These are phyloP conservation scores for Candida coleopterorum DNA, from an alignment of 805 yeast genomes.

Conservation along the genomic window DNA sequence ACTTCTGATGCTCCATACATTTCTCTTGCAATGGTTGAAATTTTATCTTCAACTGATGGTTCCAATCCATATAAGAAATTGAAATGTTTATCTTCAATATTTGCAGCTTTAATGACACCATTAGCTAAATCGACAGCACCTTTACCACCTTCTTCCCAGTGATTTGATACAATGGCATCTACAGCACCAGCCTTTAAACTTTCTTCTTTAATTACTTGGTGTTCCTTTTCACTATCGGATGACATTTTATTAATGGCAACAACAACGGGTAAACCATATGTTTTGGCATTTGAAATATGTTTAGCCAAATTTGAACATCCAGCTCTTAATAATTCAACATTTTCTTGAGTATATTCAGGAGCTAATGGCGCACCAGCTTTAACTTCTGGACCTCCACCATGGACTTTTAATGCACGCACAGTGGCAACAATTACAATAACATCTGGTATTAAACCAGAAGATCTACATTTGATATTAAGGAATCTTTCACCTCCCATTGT, in stretches of 20 bases:
- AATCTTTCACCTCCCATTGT: conserved; percentile 92
- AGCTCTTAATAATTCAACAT: conserved; percentile 58
- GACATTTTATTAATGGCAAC: conserved; percentile 80
- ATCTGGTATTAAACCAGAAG: conserved; percentile 76
- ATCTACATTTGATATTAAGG: conserved; percentile 74
- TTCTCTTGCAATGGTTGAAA: conserved; percentile 61
- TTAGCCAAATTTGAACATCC: conserved; percentile 76
- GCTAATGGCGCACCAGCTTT: conserved; percentile 82
- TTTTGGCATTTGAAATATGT: conserved; percentile 68
- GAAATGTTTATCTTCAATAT: conserved; percentile 39
- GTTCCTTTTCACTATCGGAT: conserved; percentile 65
- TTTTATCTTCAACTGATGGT: conserved; percentile 63
- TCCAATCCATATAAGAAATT: conserved; percentile 57
- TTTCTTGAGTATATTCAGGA: conserved; percentile 65
- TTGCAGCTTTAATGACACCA: conserved; percentile 61
- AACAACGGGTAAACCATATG: conserved; percentile 73
- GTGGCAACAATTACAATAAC: conserved; percentile 80
- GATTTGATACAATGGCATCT: conserved; percentile 77
- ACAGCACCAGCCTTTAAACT: conserved; percentile 74
- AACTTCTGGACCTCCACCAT: conserved; percentile 87
- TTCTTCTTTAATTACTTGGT: conserved; percentile 60
- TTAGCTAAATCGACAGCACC: conserved; percentile 75
- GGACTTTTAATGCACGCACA: conserved; percentile 77
- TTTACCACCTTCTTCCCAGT: conserved; percentile 82
- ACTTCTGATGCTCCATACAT: conserved; percentile 77